Evolutionary conservation across 140 eudicot species (phyloP).

Genomic region (Senecio squalidus): DNA sequence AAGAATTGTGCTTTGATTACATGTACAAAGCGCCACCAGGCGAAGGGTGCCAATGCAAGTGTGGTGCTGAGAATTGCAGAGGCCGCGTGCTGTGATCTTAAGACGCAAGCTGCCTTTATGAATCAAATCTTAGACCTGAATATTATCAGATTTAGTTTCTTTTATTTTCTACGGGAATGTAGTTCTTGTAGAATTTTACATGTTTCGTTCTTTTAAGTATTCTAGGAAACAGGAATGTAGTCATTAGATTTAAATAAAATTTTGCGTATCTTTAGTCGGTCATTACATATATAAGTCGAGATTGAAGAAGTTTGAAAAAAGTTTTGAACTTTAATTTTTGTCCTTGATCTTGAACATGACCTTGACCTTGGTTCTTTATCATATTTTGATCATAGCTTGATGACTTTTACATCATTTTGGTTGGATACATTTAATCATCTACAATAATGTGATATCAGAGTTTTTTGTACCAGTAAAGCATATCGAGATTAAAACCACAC

Average conservation of each 20-base stretch:
- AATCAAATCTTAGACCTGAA: conserved; percentile 11
- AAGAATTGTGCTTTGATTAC: conserved; percentile 74
- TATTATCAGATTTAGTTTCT: conserved; percentile 21
- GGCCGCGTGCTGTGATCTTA: conserved; percentile 51
- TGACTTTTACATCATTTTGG: no score
- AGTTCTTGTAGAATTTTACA: conserved; percentile 14
- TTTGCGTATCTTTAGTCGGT: conserved; percentile 9
- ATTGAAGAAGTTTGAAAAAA: conserved; percentile 3
- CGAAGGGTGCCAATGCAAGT: conserved; percentile 60
- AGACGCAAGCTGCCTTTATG: neutral
- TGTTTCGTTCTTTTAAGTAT: conserved; percentile 5
- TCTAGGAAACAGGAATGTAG: conserved; percentile 18
- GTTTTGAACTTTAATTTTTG: conserved; percentile 8
- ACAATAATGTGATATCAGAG: no score
- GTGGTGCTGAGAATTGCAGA: conserved; percentile 72
- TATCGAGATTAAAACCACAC: no score
- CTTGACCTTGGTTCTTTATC: neutral
- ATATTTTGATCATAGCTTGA: no score
- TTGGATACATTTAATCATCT: no score
- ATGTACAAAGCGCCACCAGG: conserved; percentile 57
- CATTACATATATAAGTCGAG: conserved; percentile 5
- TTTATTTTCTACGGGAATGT: conserved; percentile 11
- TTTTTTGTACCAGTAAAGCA: no score
- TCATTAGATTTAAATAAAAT: conserved; percentile 27
- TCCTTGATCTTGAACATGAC: neutral